Percentiles rank a stretch among this genome's conserved stretches.
Conservation (phyloP, 2,329 filamentous ascomycete species). For the Penicillium sp. region DNA sequence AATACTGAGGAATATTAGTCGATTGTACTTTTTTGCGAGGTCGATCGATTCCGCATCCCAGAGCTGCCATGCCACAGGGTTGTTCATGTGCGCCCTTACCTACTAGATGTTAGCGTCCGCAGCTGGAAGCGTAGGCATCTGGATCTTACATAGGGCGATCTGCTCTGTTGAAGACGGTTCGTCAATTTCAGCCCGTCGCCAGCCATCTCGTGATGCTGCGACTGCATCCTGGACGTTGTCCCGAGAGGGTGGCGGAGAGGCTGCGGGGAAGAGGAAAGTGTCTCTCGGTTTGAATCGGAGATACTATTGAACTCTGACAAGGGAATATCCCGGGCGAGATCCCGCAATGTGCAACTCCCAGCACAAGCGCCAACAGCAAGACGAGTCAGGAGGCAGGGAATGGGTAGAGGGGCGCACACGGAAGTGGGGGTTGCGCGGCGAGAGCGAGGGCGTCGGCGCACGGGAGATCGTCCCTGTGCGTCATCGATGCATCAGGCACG, state of each 20-base stretch:
- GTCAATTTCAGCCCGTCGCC: constrained; percentile 39
- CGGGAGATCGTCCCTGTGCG: constrained; percentile 35
- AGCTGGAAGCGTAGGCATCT: not conserved
- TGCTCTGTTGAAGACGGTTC: constrained; percentile 60
- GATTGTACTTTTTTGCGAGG: constrained; percentile 76
- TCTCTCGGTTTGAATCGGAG: constrained; percentile 11
- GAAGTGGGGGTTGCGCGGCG: constrained; percentile 19
- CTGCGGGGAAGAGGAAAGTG: too few relatives aligned
- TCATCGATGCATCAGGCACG: constrained; percentile 29
- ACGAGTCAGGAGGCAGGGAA: constrained; percentile 7
- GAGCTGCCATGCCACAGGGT: constrained; percentile 87
- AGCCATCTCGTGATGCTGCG: constrained; percentile 26
- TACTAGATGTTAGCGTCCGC: constrained; percentile 29
- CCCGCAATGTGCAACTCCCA: too few relatives aligned
- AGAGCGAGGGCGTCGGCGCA: constrained; percentile 9
- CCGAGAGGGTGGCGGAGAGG: too few relatives aligned
- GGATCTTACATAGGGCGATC: constrained; percentile 62
- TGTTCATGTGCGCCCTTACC: constrained; percentile 72
- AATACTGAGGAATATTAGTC: constrained; percentile 88
- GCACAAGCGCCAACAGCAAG: too few relatives aligned
- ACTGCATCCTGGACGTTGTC: constrained; percentile 28
- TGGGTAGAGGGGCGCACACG: constrained; percentile 9
- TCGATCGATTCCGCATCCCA: constrained; percentile 74
- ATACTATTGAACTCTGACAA: constrained; percentile 22
- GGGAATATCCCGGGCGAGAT: too few relatives aligned